Percentiles rank a stretch among this genome's conserved stretches.
phyloP scores from a whole-genome alignment of 345 rosid species.

The Hibiscus trionum region DNA sequence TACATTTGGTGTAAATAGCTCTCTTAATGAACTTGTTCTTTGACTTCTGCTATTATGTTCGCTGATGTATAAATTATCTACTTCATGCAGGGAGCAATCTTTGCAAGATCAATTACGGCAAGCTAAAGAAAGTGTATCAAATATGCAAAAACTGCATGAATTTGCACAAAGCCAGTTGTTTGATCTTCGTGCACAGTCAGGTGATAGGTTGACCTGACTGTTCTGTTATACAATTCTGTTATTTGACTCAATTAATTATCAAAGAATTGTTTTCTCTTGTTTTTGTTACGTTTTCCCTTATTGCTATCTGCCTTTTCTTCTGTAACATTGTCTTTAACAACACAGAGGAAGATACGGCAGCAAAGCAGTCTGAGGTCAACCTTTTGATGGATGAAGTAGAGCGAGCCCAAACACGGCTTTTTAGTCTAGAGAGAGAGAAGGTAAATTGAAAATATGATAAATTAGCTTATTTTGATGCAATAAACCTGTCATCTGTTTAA shows the following conservation, averaged over 20 bases:
- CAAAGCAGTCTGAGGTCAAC: slow-evolving; percentile 87
- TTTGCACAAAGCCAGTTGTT: slow-evolving; percentile 95
- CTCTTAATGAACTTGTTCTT: background rate
- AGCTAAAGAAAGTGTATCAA: slow-evolving; percentile 85
- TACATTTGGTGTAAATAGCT: background rate
- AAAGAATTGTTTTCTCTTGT: background rate
- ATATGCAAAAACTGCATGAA: slow-evolving; percentile 88
- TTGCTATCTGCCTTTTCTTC: background rate
- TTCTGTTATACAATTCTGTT: background rate
- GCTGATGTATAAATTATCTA: background rate
- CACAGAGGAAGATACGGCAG: slow-evolving; percentile 85
- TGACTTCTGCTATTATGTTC: background rate
- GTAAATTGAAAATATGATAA: slow-evolving; percentile 21
- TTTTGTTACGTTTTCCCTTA: background rate
- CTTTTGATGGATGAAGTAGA: slow-evolving; percentile 99
- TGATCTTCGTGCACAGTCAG: slow-evolving; percentile 93
- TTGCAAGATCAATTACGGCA: slow-evolving; percentile 97
- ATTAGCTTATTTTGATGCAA: background rate
- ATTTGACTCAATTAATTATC: background rate
- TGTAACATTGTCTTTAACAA: slow-evolving; percentile 14
- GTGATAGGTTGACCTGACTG: slow-evolving; percentile 30
- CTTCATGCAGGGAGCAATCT: slow-evolving; percentile 65
- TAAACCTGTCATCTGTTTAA: slow-evolving; percentile 1
- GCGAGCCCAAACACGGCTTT: slow-evolving; percentile 91
- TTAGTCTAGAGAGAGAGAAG: slow-evolving; percentile 95